Evolutionary conservation across 495 filamentous ascomycete genomes (phyloP), one percentile per base, ranked within the genome.

Genomic region (Zalerion maritima): DNA sequence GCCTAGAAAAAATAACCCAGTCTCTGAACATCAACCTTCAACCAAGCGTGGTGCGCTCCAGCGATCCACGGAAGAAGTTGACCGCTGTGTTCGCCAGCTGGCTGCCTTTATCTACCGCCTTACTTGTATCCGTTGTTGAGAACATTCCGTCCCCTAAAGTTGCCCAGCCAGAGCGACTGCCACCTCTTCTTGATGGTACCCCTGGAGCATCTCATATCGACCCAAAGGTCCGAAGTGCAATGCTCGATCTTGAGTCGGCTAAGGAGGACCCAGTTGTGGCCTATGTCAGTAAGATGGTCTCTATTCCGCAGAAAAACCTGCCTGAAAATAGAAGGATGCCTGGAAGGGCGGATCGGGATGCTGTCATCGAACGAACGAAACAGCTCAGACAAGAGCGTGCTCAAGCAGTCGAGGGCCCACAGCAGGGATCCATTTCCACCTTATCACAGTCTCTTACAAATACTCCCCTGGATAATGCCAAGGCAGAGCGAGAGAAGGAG

Each of bases 281-380:
- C 6, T 99, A 91, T 40, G 83, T 99, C 23, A 94, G 86, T 54
- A 99, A 99, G 53, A 92, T 99, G 86, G 80, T 94, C 13, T 84
- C 89, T 1, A 71, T 96, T 11, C 85, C 82, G 2, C 81, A 86
- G 43, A 94, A 81, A 43, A 85, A 96, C 37, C 64, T 99, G 11
- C 73, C 75, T 2, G 64, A 82, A 29, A 83, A 86, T 36, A 87
- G 75, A 45, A 70, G 79, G 16, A 70, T 76, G 37, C 57, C 61
- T 5, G 54, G 52, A 17, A 77, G 78, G 0, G n/a, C n/a, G n/a
- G n/a, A n/a, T n/a, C n/a, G n/a, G n/a, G n/a, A n/a, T n/a, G n/a
- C n/a, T n/a, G n/a, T n/a, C n/a, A n/a, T n/a, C n/a, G n/a, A n/a
- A n/a, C n/a, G n/a, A n/a, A n/a, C n/a, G n/a, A n/a, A n/a, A n/a